Conservation (phyloP, 2,329 filamentous ascomycete genomes). For the Ophiostoma sp. region DNA sequence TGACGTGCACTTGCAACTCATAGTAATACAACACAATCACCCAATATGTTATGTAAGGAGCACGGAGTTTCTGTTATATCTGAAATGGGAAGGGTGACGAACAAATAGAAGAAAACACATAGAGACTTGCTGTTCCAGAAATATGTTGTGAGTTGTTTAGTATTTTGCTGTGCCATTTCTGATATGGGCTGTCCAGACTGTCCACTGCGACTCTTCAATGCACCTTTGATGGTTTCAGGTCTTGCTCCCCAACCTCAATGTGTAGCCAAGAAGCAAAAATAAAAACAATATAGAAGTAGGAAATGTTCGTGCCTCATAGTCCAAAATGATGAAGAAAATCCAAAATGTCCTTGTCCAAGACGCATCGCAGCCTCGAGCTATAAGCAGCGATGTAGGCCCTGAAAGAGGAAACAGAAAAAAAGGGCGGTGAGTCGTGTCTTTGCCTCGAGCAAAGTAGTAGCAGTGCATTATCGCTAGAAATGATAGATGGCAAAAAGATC, state of each 20-base stretch:
- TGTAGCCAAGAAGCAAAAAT: neutral
- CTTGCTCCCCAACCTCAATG: neutral
- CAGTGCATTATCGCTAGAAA: neutral
- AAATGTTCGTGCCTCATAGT: conserved; percentile 5
- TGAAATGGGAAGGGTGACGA: too few species aligned
- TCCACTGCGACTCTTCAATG: neutral
- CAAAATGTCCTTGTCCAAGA: neutral
- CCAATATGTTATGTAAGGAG: too few species aligned
- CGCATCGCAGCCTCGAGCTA: neutral
- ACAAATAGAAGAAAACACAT: too few species aligned
- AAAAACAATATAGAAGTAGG: neutral
- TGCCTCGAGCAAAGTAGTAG: neutral
- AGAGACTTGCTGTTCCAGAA: too few species aligned
- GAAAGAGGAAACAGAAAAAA: neutral
- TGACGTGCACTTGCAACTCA: neutral
- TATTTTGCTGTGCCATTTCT: neutral
- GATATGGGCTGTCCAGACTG: conserved; percentile 2
- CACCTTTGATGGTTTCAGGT: too few species aligned
- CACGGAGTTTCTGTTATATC: too few species aligned
- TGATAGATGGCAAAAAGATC: neutral
- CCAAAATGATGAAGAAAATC: neutral
- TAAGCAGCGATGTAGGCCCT: neutral
- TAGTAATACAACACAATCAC: too few species aligned
- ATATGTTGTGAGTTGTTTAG: neutral
- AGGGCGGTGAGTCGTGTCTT: too few species aligned